Percentiles rank a stretch among this genome's conserved stretches.
phyloP scores from a whole-genome alignment of 768 basidiomycete genomes.

The Leccinum obscurum region DNA sequence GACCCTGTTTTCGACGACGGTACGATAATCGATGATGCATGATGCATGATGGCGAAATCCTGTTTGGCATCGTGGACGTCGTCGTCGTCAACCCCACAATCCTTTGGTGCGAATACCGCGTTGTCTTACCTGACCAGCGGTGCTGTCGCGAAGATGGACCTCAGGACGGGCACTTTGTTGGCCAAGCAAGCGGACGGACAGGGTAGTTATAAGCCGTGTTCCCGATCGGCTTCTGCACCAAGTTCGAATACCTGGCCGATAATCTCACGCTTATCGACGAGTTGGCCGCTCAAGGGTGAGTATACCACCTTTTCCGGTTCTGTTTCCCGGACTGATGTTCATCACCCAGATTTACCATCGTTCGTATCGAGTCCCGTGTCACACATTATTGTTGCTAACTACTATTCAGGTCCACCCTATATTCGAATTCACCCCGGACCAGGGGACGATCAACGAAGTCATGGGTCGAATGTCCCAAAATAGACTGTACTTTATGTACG shows the following conservation, averaged over 20 bases:
- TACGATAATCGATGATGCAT: too few species aligned
- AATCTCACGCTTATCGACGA: slow-evolving; percentile 30
- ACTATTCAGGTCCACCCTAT: slow-evolving; percentile 60
- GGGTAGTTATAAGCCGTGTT: slow-evolving; percentile 48
- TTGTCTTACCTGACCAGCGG: slow-evolving; percentile 50
- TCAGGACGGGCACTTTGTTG: slow-evolving; percentile 54
- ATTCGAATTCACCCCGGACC: slow-evolving; percentile 59
- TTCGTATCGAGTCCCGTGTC: slow-evolving; percentile 20
- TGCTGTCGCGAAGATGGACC: slow-evolving; percentile 59
- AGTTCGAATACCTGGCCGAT: slow-evolving; percentile 34
- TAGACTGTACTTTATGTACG: slow-evolving; percentile 71
- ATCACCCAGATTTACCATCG: slow-evolving; percentile 25
- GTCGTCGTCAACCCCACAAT: slow-evolving; percentile 31
- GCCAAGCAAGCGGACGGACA: slow-evolving; percentile 50
- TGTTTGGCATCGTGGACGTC: slow-evolving; percentile 18
- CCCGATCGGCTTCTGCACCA: slow-evolving; percentile 46
- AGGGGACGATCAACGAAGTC: slow-evolving; percentile 43
- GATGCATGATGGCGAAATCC: too few species aligned
- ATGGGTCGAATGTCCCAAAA: slow-evolving; percentile 70
- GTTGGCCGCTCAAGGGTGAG: slow-evolving; percentile 32
- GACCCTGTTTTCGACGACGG: too few species aligned
- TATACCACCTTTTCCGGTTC: slow-evolving; percentile 3
- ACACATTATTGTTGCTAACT: slow-evolving; percentile 6
- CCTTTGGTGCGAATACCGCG: slow-evolving; percentile 43
- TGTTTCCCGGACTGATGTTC: background rate